phyloP scores from a whole-genome alignment of 1,284 basidiomycete species.

The Ceratobasidium sp. region DNA sequence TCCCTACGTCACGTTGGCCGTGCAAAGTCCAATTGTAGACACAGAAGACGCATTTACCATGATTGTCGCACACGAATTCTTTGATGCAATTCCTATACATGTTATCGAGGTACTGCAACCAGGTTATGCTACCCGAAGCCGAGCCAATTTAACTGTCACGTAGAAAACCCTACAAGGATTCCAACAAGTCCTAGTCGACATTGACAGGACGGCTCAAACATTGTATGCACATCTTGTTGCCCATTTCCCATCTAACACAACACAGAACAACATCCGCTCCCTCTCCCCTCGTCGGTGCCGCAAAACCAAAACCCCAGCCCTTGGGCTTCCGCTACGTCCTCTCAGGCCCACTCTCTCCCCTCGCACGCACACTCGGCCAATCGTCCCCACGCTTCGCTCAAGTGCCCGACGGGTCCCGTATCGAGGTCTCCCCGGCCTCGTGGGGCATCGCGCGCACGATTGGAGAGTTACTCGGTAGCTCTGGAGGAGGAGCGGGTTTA shows the following conservation, averaged over 20 bases:
- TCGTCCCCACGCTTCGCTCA: slow-evolving; percentile 73
- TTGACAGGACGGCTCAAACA: slow-evolving; percentile 24
- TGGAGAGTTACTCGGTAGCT: slow-evolving; percentile 62
- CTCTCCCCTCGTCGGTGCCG: not conserved
- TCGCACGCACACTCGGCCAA: slow-evolving; percentile 68
- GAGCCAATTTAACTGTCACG: not conserved
- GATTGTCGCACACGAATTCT: slow-evolving; percentile 95
- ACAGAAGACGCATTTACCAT: slow-evolving; percentile 75
- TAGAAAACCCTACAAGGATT: slow-evolving; percentile 83
- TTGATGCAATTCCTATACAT: slow-evolving; percentile 95
- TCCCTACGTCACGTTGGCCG: slow-evolving; percentile 21
- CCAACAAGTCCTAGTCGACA: slow-evolving; percentile 84
- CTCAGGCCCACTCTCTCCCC: slow-evolving; percentile 66
- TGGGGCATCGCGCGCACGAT: slow-evolving; percentile 71
- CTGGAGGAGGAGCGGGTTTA: slow-evolving; percentile 68
- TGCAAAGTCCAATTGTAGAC: slow-evolving; percentile 42
- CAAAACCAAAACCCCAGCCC: slow-evolving; percentile 32
- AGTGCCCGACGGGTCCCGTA: slow-evolving; percentile 68
- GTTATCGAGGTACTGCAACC: slow-evolving; percentile 88
- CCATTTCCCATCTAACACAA: slow-evolving; percentile 5
- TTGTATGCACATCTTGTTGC: too few relatives aligned
- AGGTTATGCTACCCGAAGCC: slow-evolving; percentile 39
- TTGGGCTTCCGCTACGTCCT: slow-evolving; percentile 70
- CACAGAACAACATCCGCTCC: slow-evolving; percentile 5
- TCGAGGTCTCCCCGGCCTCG: slow-evolving; percentile 80